phyloP scores from a whole-genome alignment of 768 basidiomycete genomes.

The Podaxis sp. region DNA sequence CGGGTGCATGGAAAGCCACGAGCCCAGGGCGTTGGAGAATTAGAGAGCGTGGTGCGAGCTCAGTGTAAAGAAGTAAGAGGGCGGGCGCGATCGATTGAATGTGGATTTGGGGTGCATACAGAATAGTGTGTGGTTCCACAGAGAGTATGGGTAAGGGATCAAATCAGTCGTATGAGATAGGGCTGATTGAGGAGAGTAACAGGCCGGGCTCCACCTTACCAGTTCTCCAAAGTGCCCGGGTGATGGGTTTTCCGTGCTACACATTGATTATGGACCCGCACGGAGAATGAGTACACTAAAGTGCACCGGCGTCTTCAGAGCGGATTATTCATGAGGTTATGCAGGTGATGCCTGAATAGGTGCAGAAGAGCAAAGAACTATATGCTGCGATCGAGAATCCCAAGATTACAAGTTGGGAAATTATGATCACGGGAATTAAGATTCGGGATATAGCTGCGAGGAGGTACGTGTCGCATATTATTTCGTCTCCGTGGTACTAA shows the following conservation, averaged over 20 bases:
- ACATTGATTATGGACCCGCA: conserved; percentile 91
- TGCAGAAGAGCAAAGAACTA: conserved; percentile 72
- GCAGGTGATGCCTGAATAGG: conserved; percentile 92
- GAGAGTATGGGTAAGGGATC: conserved; percentile 75
- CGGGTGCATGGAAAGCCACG: conserved; percentile 93
- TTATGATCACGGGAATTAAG: conserved; percentile 95
- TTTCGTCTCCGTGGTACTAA: not conserved
- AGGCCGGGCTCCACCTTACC: conserved; percentile 86
- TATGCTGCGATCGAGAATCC: conserved; percentile 88
- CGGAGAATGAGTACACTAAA: conserved; percentile 88
- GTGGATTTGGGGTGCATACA: conserved; percentile 90
- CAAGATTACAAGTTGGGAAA: conserved; percentile 70
- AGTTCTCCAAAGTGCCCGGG: conserved; percentile 92
- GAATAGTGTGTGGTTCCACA: conserved; percentile 85
- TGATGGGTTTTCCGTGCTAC: conserved; percentile 90
- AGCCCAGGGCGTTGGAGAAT: conserved; percentile 77
- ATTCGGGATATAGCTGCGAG: conserved; percentile 97
- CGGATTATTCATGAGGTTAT: conserved; percentile 89
- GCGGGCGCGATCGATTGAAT: conserved; percentile 87
- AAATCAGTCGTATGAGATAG: conserved; percentile 61
- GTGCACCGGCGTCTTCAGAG: conserved; percentile 93
- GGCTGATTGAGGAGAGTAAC: conserved; percentile 72
- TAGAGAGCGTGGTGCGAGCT: conserved; percentile 94
- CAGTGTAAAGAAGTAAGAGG: conserved; percentile 85
- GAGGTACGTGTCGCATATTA: conserved; percentile 47